Evolutionary conservation across 163 green algal species (phyloP).

Genomic region (Prototheca cutis): DNA sequence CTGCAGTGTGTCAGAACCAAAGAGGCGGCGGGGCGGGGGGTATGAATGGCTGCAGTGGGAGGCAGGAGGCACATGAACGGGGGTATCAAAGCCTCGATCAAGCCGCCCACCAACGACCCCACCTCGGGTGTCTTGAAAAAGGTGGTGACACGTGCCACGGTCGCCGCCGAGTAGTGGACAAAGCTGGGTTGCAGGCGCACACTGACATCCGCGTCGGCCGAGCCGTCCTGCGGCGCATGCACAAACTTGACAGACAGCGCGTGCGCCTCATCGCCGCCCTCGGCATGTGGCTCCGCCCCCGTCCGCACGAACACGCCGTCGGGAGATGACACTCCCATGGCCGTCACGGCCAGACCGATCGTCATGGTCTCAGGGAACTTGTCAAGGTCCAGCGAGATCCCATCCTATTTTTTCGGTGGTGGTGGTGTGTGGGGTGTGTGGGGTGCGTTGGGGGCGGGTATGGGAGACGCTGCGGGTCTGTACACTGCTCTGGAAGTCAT

Average conservation of each 20-base stretch:
- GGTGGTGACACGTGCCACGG: conserved; percentile 38
- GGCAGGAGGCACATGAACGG: too few species aligned
- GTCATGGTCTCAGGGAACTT: conserved; percentile 35
- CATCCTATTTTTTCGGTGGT: too few species aligned
- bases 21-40: too few species aligned
- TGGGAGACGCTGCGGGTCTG: too few species aligned
- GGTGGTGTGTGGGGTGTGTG: too few species aligned
- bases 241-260: conserved; percentile 52
- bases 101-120: too few species aligned
- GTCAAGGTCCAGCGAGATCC: conserved; percentile 17
- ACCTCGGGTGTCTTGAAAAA: conserved; percentile 63
- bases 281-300: conserved; percentile 5
- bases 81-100: too few species aligned
- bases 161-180: conserved; percentile 52
- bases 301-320: conserved; percentile 58
- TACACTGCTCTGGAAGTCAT: too few species aligned
- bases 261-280: neutral
- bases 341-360: conserved; percentile 36
- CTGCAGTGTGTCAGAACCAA: too few species aligned
- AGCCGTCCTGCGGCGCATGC: conserved; percentile 60
- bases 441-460: too few species aligned
- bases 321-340: conserved; percentile 47
- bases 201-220: conserved; percentile 50
- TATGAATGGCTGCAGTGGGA: too few species aligned
- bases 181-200: conserved; percentile 58